Evolutionary conservation across 805 yeast species (phyloP), one percentile per base, ranked within the genome.

Genomic region (Hanseniaspora guilliermondii): DNA sequence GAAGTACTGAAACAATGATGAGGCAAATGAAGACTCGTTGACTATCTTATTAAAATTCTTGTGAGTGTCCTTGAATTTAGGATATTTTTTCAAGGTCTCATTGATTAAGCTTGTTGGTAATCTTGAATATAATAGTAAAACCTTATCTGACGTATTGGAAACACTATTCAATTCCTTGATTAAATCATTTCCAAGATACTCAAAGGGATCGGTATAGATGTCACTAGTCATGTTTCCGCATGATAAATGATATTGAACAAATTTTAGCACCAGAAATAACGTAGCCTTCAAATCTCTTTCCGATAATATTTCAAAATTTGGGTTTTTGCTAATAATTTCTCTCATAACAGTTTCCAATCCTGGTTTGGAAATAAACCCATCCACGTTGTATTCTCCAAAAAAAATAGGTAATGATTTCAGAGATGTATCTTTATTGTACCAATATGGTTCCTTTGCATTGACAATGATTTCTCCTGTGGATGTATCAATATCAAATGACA

Each of bases 231-330:
- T 52, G 25, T 52, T 52, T 14, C 14, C 45, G 25, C 55, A 52
- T 25, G 55, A 42, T 11, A 52, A 27, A 37, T 40, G 16, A 44
- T 52, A 52, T 37, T 52, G 55, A 9, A 52, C 38, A 37, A 44
- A 52, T 21, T 52, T 52, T 25, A 52, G 30, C 14, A 52, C 49
- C 30, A 52, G 27, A 37, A 40, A 52, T 3, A 52, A n/a, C 4
- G 55, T 52, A 11, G 47, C 55, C 32, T 44, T 52, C 16, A 52
- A 44, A 5, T 52, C 55, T 30, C 55, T 42, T 36, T 52, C 55
- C 6, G 55, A 36, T 3, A 52, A 8, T 27, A 44, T 21, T n/a
- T 52, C 55, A 36, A 27, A 36, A 12, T 36, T 37, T 16, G 21
- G 19, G 22, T 52, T 52, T 8, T 19, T 16, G 9, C 30, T 37